phyloP scores from a whole-genome alignment of 768 basidiomycete genomes.

The Rhodotorula taiwanensis region DNA sequence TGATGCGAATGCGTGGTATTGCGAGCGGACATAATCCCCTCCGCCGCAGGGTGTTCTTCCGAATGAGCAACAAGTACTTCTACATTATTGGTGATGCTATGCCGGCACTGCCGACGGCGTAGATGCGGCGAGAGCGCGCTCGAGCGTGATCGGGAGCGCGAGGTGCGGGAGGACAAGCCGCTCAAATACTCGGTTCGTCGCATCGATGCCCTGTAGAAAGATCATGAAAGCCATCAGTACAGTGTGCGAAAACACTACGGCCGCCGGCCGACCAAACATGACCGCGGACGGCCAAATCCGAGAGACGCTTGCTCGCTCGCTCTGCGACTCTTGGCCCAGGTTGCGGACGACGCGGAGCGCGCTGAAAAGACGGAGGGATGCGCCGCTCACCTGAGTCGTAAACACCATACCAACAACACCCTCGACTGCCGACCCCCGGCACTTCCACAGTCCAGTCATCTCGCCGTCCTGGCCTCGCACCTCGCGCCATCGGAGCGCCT shows the following conservation, averaged over 20 bases:
- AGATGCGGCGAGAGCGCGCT: neutral
- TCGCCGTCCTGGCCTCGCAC: conserved; percentile 14
- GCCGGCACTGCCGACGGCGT: neutral
- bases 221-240: neutral
- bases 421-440: conserved; percentile 29
- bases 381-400: conserved; percentile 22
- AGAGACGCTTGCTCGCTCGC: neutral
- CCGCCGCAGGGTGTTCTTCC: too few species aligned
- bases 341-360: too few species aligned
- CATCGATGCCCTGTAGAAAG: conserved; percentile 17
- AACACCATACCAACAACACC: conserved; percentile 17
- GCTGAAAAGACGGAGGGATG: neutral
- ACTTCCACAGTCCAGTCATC: conserved; percentile 31
- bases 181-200: conserved; percentile 17
- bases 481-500: conserved; percentile 26
- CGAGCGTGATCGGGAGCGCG: conserved; percentile 8
- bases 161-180: conserved; percentile 22
- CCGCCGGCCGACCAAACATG: neutral
- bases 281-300: neutral
- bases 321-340: neutral
- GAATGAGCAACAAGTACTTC: too few species aligned
- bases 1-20: too few species aligned
- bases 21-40: too few species aligned
- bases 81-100: too few species aligned
- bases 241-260: neutral